A percentile compares a stretch with the other conserved stretches of the same genome.
phyloP scores from a whole-genome alignment of 2,329 filamentous ascomycete species.

The Chrysoporthe cubensis region DNA sequence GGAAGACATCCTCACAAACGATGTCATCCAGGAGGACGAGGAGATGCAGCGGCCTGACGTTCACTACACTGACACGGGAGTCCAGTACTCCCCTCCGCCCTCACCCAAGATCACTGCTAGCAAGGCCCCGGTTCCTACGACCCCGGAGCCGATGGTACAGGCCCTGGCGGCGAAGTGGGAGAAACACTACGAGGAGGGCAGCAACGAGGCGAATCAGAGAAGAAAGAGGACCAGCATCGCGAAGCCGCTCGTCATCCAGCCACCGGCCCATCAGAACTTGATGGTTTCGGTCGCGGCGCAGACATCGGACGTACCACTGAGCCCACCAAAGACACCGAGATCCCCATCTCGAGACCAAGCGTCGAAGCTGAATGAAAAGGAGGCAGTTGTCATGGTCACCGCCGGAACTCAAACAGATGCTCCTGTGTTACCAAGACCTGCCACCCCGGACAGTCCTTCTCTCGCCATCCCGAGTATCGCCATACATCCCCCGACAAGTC shows the following conservation, averaged over 20 bases:
- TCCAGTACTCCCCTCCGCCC: slow-evolving; percentile 82
- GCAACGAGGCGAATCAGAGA: slow-evolving; percentile 72
- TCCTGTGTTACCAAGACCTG: slow-evolving; percentile 36
- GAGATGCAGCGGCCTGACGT: slow-evolving; percentile 38
- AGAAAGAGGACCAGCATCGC: slow-evolving; percentile 67
- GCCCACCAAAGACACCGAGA: slow-evolving; percentile 68
- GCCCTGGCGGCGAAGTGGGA: slow-evolving; percentile 41
- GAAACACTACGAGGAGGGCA: slow-evolving; percentile 48
- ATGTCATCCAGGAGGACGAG: slow-evolving; percentile 55
- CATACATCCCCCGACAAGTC: slow-evolving; percentile 84
- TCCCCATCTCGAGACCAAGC: slow-evolving; percentile 48
- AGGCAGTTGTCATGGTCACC: slow-evolving; percentile 51
- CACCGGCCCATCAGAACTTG: slow-evolving; percentile 39
- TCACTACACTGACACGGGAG: slow-evolving; percentile 73
- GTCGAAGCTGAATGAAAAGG: neutral
- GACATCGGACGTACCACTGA: slow-evolving; percentile 64
- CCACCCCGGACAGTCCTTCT: slow-evolving; percentile 40
- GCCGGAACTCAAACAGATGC: slow-evolving; percentile 66
- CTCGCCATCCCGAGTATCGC: slow-evolving; percentile 81
- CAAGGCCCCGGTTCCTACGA: slow-evolving; percentile 47
- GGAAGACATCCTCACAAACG: slow-evolving; percentile 51
- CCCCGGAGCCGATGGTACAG: slow-evolving; percentile 42
- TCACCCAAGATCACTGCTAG: slow-evolving; percentile 62
- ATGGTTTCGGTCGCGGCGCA: slow-evolving; percentile 72
- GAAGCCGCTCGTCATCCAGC: slow-evolving; percentile 55